Evolutionary conservation across 2,329 filamentous ascomycete species (phyloP).

Genomic region (Alternaria postmessia): DNA sequence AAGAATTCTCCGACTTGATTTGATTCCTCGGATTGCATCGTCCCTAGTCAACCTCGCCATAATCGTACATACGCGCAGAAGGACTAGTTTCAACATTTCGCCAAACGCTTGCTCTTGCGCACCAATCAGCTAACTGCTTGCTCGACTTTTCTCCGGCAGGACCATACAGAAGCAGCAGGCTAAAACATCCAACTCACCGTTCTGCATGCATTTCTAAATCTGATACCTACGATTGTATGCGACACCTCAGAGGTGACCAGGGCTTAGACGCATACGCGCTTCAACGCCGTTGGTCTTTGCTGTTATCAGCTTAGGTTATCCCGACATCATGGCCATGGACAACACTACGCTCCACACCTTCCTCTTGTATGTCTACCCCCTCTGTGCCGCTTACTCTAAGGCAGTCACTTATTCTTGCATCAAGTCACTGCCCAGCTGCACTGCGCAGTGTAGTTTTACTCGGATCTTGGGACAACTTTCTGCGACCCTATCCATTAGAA

Average conservation of each 20-base stretch:
- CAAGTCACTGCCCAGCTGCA: constrained; percentile 50
- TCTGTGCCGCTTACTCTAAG: constrained; percentile 23
- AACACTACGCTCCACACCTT: constrained; percentile 73
- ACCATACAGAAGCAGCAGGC: constrained; percentile 34
- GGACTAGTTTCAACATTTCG: constrained; percentile 40
- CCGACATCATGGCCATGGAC: constrained; percentile 42
- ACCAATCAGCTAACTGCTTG: constrained; percentile 32
- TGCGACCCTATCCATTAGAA: constrained; percentile 79
- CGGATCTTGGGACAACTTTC: constrained; percentile 97
- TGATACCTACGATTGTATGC: constrained; percentile 32
- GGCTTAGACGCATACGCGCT: constrained; percentile 40
- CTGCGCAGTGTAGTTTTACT: constrained; percentile 78
- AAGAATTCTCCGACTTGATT: constrained; percentile 27
- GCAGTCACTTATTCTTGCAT: constrained; percentile 31
- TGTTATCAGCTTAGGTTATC: constrained; percentile 37
- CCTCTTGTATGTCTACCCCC: constrained; percentile 48
- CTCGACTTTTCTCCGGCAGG: constrained; percentile 27
- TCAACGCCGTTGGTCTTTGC: constrained; percentile 35
- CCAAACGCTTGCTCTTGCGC: constrained; percentile 27
- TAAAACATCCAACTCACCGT: constrained; percentile 34
- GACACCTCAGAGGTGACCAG: constrained; percentile 24
- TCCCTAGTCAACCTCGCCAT: constrained; percentile 42
- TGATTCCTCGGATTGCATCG: constrained; percentile 28
- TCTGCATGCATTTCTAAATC: constrained; percentile 43
- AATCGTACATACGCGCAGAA: constrained; percentile 31